Evolutionary conservation across 306 rosid genomes (phyloP).

Genomic region (Pueraria montana): DNA sequence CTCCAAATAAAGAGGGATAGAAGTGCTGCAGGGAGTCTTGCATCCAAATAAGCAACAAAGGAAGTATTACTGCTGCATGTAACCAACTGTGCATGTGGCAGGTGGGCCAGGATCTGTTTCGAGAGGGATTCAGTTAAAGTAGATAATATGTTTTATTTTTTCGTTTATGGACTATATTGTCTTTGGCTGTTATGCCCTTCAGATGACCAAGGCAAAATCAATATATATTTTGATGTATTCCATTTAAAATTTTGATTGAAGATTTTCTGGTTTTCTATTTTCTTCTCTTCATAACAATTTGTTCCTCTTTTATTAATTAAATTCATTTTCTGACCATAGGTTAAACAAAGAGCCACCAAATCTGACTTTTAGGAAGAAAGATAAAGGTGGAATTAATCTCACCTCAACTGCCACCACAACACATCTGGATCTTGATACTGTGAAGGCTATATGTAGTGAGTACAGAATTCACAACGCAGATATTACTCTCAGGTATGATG

Average conservation of each 20-base stretch:
- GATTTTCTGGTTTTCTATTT: slow-evolving; percentile 33
- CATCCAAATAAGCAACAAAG: not conserved
- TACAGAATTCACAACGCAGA: slow-evolving; percentile 96
- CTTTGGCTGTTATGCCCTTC: no score
- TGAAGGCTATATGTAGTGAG: slow-evolving; percentile 95
- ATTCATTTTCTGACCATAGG: slow-evolving; percentile 59
- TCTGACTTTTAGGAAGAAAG: slow-evolving; percentile 91
- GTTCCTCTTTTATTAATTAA: slow-evolving; percentile 8
- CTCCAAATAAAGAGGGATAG: slow-evolving; percentile 16
- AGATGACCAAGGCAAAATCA: no score
- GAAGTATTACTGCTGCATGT: slow-evolving; percentile 36
- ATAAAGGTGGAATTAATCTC: slow-evolving; percentile 95
- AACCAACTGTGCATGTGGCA: slow-evolving; percentile 7
- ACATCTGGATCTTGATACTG: slow-evolving; percentile 93
- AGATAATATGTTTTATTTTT: not conserved
- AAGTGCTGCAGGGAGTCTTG: slow-evolving; percentile 11
- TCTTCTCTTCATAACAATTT: slow-evolving; percentile 27
- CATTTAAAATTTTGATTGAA: slow-evolving; percentile 5
- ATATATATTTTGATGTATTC: not conserved
- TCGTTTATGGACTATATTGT: not conserved
- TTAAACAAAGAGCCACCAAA: slow-evolving; percentile 98
- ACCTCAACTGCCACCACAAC: slow-evolving; percentile 91
- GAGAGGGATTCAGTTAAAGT: slow-evolving; percentile 10
- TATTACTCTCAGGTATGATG: slow-evolving; percentile 94
- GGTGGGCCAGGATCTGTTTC: not conserved